phyloP scores from a whole-genome alignment of 805 yeast genomes.

The Cyberlindnera meyerae region DNA sequence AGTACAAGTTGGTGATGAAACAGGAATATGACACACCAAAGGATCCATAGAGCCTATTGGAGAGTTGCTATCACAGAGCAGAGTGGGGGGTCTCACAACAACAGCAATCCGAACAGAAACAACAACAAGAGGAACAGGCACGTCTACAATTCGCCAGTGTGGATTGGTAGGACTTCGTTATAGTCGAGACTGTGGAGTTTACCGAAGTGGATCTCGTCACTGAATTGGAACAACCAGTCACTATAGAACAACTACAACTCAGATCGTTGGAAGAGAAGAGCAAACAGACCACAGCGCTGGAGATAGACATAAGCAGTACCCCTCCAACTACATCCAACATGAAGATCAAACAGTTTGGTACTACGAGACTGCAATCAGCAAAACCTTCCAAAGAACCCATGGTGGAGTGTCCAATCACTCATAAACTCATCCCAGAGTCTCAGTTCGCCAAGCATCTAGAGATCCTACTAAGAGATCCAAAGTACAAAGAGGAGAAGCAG shows the following conservation, averaged over 20 bases:
- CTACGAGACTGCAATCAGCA: slow-evolving; percentile 43
- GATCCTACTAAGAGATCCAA: slow-evolving; percentile 69
- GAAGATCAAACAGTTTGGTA: slow-evolving; percentile 69
- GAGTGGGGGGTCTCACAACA: slow-evolving; percentile 38
- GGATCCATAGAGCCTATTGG: no score
- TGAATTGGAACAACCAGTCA: slow-evolving; percentile 48
- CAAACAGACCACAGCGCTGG: slow-evolving; percentile 18
- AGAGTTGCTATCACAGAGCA: slow-evolving; percentile 51
- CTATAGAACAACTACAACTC: slow-evolving; percentile 53
- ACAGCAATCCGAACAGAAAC: slow-evolving; percentile 32
- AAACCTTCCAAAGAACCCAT: slow-evolving; percentile 27
- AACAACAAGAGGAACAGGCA: slow-evolving; percentile 29
- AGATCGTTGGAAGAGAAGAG: slow-evolving; percentile 42
- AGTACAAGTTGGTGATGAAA: slow-evolving; percentile 39
- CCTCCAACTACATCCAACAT: slow-evolving; percentile 31
- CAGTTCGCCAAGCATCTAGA: slow-evolving; percentile 69
- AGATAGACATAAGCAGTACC: no score
- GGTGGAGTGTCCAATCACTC: slow-evolving; percentile 78
- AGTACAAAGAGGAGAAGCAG: slow-evolving; percentile 60
- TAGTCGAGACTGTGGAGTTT: slow-evolving; percentile 66
- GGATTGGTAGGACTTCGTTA: slow-evolving; percentile 82
- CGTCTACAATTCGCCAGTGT: slow-evolving; percentile 63
- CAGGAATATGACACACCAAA: slow-evolving; percentile 26
- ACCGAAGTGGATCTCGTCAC: slow-evolving; percentile 54
- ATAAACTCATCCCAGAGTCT: slow-evolving; percentile 61